Base-by-base conservation (phyloP, 495 filamentous ascomycete genomes). In the Penicillium ucsense region DNA sequence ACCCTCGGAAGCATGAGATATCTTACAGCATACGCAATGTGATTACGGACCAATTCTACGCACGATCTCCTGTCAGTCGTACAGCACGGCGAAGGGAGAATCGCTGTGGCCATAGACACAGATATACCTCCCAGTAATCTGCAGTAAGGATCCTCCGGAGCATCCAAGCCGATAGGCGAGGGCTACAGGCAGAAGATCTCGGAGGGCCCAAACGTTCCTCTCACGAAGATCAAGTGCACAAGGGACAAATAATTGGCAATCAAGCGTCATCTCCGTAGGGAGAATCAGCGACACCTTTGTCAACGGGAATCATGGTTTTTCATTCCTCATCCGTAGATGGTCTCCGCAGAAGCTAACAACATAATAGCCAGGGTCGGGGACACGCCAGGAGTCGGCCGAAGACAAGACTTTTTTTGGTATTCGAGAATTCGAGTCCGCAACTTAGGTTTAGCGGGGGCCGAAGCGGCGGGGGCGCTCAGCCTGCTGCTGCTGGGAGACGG, bases 261-360 rank as follows among this genome's bases (percentile, higher is more conserved):
- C 88, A 87, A 94, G 86, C 86, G 57, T 92, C 80, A 79, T 86
- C 85, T 66, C 71, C 72, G 59, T 41, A 53, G 63, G 64, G 69
- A 77, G 82, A 88, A 77, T 90, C 84, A 62, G 86, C 86, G 88
- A 94, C 88, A 92, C 88, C 88, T 90, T 75, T 68, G 72, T 68
- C 74, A 73, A 55, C 53, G 61, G 74, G 65, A 71, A 76, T 76
- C 71, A 74, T 76, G 71, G 60, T 77, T 58, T 57, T 78, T 77
- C 74, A 77, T 82, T 81, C 59, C 63, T 65, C 60, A 68, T 68
- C 57, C 60, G 53, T 58, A 61, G 53, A 62, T 56, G 55, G 53
- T 56, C 59, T 61, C 54, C 56, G 52, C 50, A 52, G 35, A 59
- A 63, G 56, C 63, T 66, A 68, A 59, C 57, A 54, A 57, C 59